These are phyloP conservation scores for Phoenix dactylifera DNA, from an alignment of 176 grass and related monocot genomes.

Conservation along the genomic window DNA sequence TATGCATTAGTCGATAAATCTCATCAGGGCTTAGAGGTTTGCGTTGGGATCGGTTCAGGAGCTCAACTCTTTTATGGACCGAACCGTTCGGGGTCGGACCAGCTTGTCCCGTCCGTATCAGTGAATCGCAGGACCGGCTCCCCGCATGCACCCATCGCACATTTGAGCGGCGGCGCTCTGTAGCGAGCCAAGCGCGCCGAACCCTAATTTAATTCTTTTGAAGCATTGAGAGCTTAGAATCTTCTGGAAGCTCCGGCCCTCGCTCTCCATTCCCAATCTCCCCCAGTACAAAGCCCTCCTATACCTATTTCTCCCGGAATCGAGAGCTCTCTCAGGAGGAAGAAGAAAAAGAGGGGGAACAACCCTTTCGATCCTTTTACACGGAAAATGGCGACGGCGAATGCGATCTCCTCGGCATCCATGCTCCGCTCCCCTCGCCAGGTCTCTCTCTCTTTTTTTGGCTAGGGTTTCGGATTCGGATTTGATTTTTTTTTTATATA, in stretches of 20 bases:
- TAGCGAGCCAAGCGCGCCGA: neutral
- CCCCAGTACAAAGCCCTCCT: conserved; percentile 2
- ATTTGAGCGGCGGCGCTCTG: neutral
- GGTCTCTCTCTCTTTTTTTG: conserved; percentile 15
- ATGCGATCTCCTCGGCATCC: conserved; percentile 48
- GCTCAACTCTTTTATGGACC: too few relatives aligned
- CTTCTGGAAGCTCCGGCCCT: conserved; percentile 16
- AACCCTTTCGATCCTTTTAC: neutral
- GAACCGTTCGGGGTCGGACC: too few relatives aligned
- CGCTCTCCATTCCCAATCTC: neutral
- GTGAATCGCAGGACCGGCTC: too few relatives aligned
- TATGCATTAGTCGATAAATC: too few relatives aligned
- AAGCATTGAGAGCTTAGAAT: neutral
- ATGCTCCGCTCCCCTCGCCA: conserved; percentile 30
- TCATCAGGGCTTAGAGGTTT: too few relatives aligned
- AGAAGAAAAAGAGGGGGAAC: neutral
- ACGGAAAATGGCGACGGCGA: conserved; percentile 36
- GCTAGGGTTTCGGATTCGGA: neutral
- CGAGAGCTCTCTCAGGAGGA: neutral
- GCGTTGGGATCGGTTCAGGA: too few relatives aligned
- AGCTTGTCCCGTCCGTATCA: too few relatives aligned
- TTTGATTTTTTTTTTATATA: neutral
- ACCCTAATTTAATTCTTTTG: neutral
- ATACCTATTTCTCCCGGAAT: neutral
- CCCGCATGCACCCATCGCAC: too few relatives aligned